Evolutionary conservation across 371 early-diverging fungal genomes (phyloP).

Genomic region (Zychaea mexicana): DNA sequence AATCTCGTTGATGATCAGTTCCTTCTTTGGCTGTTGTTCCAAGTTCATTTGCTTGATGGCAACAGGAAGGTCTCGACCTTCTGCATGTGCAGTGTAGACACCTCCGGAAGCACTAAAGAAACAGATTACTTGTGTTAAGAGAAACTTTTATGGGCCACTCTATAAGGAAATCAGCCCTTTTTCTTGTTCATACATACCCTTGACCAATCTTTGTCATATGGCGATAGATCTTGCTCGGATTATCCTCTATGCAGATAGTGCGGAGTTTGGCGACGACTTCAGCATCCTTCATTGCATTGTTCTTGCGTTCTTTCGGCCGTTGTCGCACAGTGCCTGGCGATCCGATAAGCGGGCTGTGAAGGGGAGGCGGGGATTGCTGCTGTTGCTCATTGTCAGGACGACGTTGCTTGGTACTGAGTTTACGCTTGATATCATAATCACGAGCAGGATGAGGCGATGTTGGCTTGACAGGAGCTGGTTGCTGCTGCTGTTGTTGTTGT

Average conservation of each 20-base stretch:
- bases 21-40: conserved; percentile 95
- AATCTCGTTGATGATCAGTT: conserved; percentile 96
- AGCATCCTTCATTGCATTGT: conserved; percentile 52
- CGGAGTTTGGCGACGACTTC: conserved; percentile 86
- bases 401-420: conserved; percentile 49
- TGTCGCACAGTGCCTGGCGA: conserved; percentile 49
- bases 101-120: conserved; percentile 83
- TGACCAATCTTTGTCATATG: conserved; percentile 94
- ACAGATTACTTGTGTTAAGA: not conserved
- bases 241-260: conserved; percentile 88
- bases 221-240: conserved; percentile 79
- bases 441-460: conserved; percentile 37
- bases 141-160: not conserved
- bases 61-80: conserved; percentile 68
- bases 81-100: conserved; percentile 86
- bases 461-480: conserved; percentile 11
- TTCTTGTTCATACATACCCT: conserved; percentile 54
- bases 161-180: not conserved
- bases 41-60: conserved; percentile 97
- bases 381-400: conserved; percentile 45
- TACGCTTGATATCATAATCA: conserved; percentile 50
- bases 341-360: conserved; percentile 33
- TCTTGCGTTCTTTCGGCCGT: conserved; percentile 44
- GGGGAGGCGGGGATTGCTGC: conserved; percentile 21
- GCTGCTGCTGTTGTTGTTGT: conserved; percentile 20